A percentile compares a stretch with the other conserved stretches of the same genome.
Evolutionary conservation across 805 yeast genomes (phyloP).

Genomic region (Ogataea glucozyma): DNA sequence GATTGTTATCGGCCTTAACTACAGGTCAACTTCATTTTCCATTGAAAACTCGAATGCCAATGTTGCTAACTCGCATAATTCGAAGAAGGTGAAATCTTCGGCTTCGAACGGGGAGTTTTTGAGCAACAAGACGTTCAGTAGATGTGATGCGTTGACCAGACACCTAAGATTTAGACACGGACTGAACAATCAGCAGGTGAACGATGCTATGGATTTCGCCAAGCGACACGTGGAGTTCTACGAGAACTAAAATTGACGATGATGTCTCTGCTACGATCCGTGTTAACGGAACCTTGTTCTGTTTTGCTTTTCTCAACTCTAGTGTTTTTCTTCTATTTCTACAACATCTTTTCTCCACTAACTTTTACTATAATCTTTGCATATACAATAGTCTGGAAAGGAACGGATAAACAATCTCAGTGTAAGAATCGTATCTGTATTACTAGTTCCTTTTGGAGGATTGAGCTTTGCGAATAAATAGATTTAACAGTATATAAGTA

Average conservation of each 20-base stretch:
- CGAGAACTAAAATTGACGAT: slow-evolving; percentile 23
- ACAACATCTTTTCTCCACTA: slow-evolving; percentile 5
- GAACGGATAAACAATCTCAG: not conserved
- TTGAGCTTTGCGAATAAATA: slow-evolving; percentile 13
- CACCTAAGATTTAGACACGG: slow-evolving; percentile 92
- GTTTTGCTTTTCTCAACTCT: slow-evolving; percentile 2
- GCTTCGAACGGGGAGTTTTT: slow-evolving; percentile 30
- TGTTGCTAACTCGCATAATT: slow-evolving; percentile 33
- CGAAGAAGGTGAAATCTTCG: slow-evolving; percentile 40
- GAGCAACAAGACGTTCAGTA: slow-evolving; percentile 72
- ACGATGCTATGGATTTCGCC: slow-evolving; percentile 70
- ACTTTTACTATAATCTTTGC: slow-evolving; percentile 13
- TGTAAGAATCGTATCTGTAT: too few relatives aligned
- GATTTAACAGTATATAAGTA: not conserved
- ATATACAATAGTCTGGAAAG: slow-evolving; percentile 5
- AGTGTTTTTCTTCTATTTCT: not conserved
- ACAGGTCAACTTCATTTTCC: slow-evolving; percentile 30
- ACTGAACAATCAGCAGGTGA: slow-evolving; percentile 62
- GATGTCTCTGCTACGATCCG: not conserved
- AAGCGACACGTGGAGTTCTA: slow-evolving; percentile 73
- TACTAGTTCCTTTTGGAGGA: not conserved
- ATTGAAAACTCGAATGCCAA: slow-evolving; percentile 32
- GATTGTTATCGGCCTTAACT: slow-evolving; percentile 37
- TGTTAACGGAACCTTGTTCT: slow-evolving; percentile 1
- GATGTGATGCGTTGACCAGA: slow-evolving; percentile 92